Base-by-base conservation (phyloP, 2,329 filamentous ascomycete genomes). In the Paraphoma chrysanthemicola region DNA sequence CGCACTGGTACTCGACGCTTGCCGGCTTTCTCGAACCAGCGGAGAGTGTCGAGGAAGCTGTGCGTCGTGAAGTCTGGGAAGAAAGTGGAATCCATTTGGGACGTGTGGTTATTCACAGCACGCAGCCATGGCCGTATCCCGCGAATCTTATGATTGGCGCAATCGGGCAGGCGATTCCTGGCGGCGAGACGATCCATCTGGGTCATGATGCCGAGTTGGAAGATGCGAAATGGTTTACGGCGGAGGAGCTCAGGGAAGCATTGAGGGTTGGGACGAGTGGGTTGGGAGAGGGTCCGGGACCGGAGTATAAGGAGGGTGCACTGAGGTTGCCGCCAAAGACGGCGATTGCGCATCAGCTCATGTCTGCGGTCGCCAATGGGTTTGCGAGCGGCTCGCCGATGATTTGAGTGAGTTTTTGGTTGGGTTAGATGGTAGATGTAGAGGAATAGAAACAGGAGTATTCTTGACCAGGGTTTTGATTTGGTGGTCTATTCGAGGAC, bases 171-270 rank as follows among this genome's bases (percentile, higher is more conserved):
- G 92, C 93, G 2, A 80, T 91, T 17, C 90, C 91, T 0, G 86
- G 84, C 7, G 92, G 92, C 28, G 95, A 99, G 82, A 85, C 78
- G 31, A 93, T 99, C 49, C 85, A 88, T 68, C 80, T 99, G 3
- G 88, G 90, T 12, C 90, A 98, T 75, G 95, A 99, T 74, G 91
- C 92, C 0, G 95, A 99, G 80, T 77, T 99, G 60, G 92, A 97
- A 72, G 86, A 90, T 77, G 95, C 95, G 3, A 90, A 87, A 75
- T 99, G 95, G 95, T 94, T 94, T 69, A 79, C 85, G 0, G 80
- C 96, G 33, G 92, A 92, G 1, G 93, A 97, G 77, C 87, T 97
- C 2, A 82, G 87, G 69, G 86, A 90, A 70, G 94, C 92, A 1
- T 77, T 98, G 72, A 78, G 79, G 54, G 80, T 85, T 8, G 90